Evolutionary conservation across 176 grass and related monocot genomes (phyloP).

Genomic region (Guadua angustifolia): DNA sequence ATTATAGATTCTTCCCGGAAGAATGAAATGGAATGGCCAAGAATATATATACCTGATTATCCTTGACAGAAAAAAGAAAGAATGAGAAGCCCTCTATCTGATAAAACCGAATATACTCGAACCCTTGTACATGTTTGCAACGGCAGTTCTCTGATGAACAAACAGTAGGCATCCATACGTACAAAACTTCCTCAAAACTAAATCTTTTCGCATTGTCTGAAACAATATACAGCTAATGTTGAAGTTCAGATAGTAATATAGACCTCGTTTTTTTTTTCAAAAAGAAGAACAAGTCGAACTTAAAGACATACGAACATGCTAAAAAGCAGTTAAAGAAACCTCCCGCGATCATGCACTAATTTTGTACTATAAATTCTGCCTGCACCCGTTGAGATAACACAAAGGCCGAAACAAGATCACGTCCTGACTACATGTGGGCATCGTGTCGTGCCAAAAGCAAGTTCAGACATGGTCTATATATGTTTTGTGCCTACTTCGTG

Average conservation of each 20-base stretch:
- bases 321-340: not conserved
- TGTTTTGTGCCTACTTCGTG: too few relatives aligned
- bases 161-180: too few relatives aligned
- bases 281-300: not conserved
- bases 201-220: too few relatives aligned
- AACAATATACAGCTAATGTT: too few relatives aligned
- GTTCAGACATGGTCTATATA: too few relatives aligned
- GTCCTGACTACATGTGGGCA: too few relatives aligned
- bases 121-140: too few relatives aligned
- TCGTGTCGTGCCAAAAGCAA: too few relatives aligned
- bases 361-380: not conserved
- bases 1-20: not conserved
- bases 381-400: not conserved
- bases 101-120: not conserved
- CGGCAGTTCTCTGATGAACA: too few relatives aligned
- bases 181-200: too few relatives aligned
- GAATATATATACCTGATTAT: not conserved
- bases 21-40: not conserved
- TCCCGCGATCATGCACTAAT: not conserved
- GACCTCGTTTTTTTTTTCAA: too few relatives aligned
- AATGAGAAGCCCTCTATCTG: not conserved
- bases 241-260: too few relatives aligned
- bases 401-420: conserved; percentile 29
- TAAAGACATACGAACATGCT: not conserved
- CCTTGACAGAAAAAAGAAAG: not conserved